phyloP scores from a whole-genome alignment of 768 basidiomycete genomes.

The Psilocybe cubensis region DNA sequence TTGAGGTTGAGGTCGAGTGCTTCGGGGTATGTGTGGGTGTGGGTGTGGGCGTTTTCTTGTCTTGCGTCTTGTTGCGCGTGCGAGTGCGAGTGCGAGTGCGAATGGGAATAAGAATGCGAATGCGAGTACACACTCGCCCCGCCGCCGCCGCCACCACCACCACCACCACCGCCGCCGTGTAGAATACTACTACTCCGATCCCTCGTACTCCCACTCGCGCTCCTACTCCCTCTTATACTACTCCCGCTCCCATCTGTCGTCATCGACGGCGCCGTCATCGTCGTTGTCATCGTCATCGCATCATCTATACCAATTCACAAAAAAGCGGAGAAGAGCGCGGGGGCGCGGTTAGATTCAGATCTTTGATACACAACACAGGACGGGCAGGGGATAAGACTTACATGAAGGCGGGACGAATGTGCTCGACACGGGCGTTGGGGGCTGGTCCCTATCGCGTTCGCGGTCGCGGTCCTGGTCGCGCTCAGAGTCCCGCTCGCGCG shows the following conservation, averaged over 20 bases:
- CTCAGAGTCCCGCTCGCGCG: background rate
- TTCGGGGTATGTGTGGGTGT: slow-evolving; percentile 8
- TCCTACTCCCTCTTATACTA: no score
- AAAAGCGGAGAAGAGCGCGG: slow-evolving; percentile 12
- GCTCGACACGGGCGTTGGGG: slow-evolving; percentile 14
- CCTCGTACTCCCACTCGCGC: no score
- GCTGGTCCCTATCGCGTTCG: slow-evolving; percentile 3
- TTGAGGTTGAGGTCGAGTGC: no score
- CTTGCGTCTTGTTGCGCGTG: no score
- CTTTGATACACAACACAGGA: background rate
- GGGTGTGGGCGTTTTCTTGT: no score
- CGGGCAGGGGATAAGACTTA: slow-evolving; percentile 1
- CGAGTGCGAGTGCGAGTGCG: background rate
- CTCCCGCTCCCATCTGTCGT: no score
- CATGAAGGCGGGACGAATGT: slow-evolving; percentile 2
- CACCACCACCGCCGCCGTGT: background rate
- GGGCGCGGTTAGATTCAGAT: slow-evolving; percentile 4
- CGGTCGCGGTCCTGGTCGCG: background rate
- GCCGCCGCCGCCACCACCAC: background rate
- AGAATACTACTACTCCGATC: background rate
- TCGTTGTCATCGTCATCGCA: background rate
- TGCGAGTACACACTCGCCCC: background rate
- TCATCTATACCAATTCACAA: no score
- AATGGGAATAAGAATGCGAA: no score
- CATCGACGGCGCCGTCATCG: background rate